Percentiles rank a stretch among this genome's conserved stretches.
Conservation (phyloP, 1,139 yeast genomes). For the Nakaseomyces kungkrabaensis region DNA sequence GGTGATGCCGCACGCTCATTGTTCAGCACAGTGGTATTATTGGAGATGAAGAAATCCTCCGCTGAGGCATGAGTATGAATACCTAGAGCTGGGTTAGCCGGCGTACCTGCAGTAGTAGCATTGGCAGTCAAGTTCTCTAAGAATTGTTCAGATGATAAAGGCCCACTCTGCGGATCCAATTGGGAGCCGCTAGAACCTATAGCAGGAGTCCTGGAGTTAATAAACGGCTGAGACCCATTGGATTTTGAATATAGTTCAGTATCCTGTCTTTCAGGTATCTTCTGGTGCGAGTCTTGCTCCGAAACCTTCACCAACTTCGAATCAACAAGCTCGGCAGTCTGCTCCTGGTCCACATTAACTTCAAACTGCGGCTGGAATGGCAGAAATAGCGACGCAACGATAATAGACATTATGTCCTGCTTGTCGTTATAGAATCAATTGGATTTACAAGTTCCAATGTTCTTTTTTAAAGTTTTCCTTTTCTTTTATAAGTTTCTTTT, state of each 20-base stretch:
- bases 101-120: slow-evolving; percentile 18
- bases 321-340: slow-evolving; percentile 20
- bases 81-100: not conserved
- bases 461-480: not conserved
- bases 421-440: no score
- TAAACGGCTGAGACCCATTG: no score
- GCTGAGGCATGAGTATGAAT: slow-evolving; percentile 16
- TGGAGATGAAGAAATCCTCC: slow-evolving; percentile 21
- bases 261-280: not conserved
- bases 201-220: not conserved
- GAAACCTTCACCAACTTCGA: slow-evolving; percentile 14
- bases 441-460: no score
- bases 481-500: slow-evolving; percentile 2
- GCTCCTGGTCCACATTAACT: slow-evolving; percentile 18
- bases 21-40: slow-evolving; percentile 7
- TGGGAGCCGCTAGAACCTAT: slow-evolving; percentile 4
- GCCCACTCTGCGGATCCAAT: slow-evolving; percentile 7
- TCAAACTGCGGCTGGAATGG: slow-evolving; percentile 30
- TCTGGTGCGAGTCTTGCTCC: not conserved
- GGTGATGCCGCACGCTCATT: slow-evolving; percentile 8
- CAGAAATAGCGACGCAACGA: slow-evolving; percentile 28
- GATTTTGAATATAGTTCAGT: not conserved
- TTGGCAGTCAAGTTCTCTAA: slow-evolving; percentile 27
- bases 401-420: slow-evolving; percentile 20
- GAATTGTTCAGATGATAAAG: slow-evolving; percentile 24